Percentiles rank a stretch among this genome's conserved stretches.
Evolutionary conservation across 2,329 filamentous ascomycete genomes (phyloP).

Genomic region (Neonectria hederae): DNA sequence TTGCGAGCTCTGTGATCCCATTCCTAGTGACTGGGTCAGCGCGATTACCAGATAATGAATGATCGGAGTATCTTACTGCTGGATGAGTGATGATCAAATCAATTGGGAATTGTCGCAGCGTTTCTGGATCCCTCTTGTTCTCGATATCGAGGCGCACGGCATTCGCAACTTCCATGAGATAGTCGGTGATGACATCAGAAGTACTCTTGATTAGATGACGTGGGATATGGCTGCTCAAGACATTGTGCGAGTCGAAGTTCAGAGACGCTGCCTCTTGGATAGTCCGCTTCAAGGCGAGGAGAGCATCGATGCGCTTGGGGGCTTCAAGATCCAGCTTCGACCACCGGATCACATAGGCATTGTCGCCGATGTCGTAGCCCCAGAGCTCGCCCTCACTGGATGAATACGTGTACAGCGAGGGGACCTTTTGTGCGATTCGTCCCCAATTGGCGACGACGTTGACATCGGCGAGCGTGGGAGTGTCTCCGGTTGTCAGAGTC

Average conservation of each 20-base stretch:
- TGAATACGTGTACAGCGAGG: slow-evolving; percentile 25
- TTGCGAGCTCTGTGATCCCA: slow-evolving; percentile 25
- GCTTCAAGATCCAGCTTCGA: slow-evolving; percentile 25
- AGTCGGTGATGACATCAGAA: slow-evolving; percentile 24
- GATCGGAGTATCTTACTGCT: background rate
- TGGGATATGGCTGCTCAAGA: slow-evolving; percentile 9
- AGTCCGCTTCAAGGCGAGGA: slow-evolving; percentile 18
- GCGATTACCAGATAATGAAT: rapidly evolving
- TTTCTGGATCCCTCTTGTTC: background rate
- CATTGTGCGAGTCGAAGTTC: slow-evolving; percentile 1
- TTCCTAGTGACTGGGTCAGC: background rate
- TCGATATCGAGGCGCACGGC: slow-evolving; percentile 17
- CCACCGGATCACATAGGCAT: slow-evolving; percentile 24
- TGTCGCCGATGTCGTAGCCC: slow-evolving; percentile 26
- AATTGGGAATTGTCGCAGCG: slow-evolving; percentile 17
- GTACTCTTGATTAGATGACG: slow-evolving; percentile 22
- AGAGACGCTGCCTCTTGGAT: slow-evolving; percentile 14
- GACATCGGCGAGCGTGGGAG: slow-evolving; percentile 18
- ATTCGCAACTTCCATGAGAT: slow-evolving; percentile 15
- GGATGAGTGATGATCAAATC: slow-evolving; percentile 27
- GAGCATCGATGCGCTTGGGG: slow-evolving; percentile 11
- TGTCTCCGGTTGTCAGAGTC: slow-evolving; percentile 12
- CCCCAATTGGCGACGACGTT: slow-evolving; percentile 21
- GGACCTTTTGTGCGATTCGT: slow-evolving; percentile 18
- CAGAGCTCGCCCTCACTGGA: slow-evolving; percentile 12